Conservation (phyloP, 768 basidiomycete genomes). For the Lactarius sp. region DNA sequence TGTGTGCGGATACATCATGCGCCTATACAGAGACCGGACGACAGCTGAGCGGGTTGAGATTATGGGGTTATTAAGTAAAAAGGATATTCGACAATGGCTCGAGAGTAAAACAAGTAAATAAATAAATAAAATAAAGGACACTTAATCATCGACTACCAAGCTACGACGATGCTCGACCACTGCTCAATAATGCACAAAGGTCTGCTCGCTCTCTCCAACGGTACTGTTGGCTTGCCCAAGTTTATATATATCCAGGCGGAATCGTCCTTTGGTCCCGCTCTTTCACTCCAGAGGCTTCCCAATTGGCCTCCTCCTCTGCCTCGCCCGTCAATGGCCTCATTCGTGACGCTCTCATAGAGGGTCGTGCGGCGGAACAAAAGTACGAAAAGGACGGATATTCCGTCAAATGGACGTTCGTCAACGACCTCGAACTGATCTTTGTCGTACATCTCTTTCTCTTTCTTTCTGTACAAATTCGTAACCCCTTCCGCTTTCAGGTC, state of each 20-base stretch:
- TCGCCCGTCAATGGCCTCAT: slow-evolving; percentile 88
- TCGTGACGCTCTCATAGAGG: slow-evolving; percentile 88
- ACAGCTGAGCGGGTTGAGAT: slow-evolving; percentile 44
- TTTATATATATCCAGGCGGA: slow-evolving; percentile 53
- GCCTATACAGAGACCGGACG: slow-evolving; percentile 60
- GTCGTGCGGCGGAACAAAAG: slow-evolving; percentile 71
- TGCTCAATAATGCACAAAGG: slow-evolving; percentile 95
- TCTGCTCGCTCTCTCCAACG: slow-evolving; percentile 28
- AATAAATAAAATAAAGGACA: not conserved
- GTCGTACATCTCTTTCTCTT: slow-evolving; percentile 54
- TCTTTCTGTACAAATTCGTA: not conserved
- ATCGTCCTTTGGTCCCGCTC: slow-evolving; percentile 92
- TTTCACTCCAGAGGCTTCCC: slow-evolving; percentile 81
- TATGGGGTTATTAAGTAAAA: slow-evolving; percentile 61
- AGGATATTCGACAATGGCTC: slow-evolving; percentile 78
- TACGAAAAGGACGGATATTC: slow-evolving; percentile 95
- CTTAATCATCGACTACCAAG: not conserved
- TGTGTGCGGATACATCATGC: slow-evolving; percentile 80
- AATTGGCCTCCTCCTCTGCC: slow-evolving; percentile 60
- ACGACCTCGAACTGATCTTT: slow-evolving; percentile 94
- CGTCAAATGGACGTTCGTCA: slow-evolving; percentile 91
- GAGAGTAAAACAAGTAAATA: slow-evolving; percentile 41
- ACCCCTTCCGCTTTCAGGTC: slow-evolving; percentile 47
- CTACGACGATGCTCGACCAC: slow-evolving; percentile 75
- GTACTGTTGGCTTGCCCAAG: not conserved